These are phyloP conservation scores for Daldinia sp. DNA, from an alignment of 2,329 filamentous ascomycete species.

Conservation along the genomic window DNA sequence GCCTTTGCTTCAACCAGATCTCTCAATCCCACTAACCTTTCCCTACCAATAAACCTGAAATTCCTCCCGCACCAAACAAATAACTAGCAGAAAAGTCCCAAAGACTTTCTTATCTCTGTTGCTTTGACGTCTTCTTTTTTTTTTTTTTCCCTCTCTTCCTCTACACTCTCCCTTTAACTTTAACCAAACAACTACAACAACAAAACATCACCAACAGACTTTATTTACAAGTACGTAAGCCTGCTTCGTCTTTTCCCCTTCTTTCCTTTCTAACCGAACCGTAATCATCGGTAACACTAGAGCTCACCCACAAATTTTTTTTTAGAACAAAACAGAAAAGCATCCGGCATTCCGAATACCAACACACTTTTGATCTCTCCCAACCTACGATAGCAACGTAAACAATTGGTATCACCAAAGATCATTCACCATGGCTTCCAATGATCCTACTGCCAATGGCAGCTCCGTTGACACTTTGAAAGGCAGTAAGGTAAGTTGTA, in stretches of 20 bases:
- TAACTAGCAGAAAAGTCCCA: slow-evolving; percentile 14
- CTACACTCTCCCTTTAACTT: not conserved
- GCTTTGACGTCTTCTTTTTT: slow-evolving; percentile 3
- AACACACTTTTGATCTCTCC: slow-evolving; percentile 4
- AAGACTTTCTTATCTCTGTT: slow-evolving; percentile 12
- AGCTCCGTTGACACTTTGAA: slow-evolving; percentile 58
- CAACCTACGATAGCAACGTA: slow-evolving; percentile 27
- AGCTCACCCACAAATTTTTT: slow-evolving; percentile 35
- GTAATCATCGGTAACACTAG: slow-evolving; percentile 1
- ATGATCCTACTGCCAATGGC: slow-evolving; percentile 55
- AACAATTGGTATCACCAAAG: slow-evolving; percentile 21
- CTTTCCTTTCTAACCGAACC: too few relatives aligned
- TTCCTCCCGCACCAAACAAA: slow-evolving; percentile 29
- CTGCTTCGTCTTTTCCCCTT: not conserved
- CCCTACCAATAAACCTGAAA: slow-evolving; percentile 34
- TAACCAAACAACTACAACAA: not conserved
- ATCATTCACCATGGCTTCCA: slow-evolving; percentile 52
- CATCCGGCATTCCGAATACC: slow-evolving; percentile 32
- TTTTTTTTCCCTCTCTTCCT: not conserved
- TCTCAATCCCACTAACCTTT: slow-evolving; percentile 33
- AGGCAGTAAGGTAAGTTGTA: slow-evolving; percentile 63
- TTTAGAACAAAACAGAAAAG: slow-evolving; percentile 13
- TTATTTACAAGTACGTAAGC: not conserved
- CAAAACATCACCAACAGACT: not conserved
- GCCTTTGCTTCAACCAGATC: slow-evolving; percentile 30